Conservation (phyloP, 345 rosid genomes). For the Bruguiera parviflora region DNA sequence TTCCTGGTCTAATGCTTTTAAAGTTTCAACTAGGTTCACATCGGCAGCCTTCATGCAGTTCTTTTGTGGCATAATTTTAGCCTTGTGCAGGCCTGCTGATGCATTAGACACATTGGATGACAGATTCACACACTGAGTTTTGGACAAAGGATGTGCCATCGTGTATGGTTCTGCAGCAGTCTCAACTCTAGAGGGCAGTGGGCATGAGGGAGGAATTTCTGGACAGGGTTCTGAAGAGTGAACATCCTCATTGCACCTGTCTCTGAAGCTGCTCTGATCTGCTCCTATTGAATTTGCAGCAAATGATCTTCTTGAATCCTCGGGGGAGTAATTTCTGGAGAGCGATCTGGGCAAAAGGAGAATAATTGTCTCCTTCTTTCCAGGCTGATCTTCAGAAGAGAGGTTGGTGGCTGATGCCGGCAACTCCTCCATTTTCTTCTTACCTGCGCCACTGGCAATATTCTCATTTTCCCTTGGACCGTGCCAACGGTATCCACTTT, state of each 20-base stretch:
- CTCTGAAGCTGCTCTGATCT: conserved; percentile 28
- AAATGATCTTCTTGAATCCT: conserved; percentile 21
- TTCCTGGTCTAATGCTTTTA: conserved; percentile 42
- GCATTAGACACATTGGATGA: conserved; percentile 28
- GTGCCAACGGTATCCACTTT: conserved; percentile 25
- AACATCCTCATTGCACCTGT: conserved; percentile 23
- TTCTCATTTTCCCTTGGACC: conserved; percentile 27
- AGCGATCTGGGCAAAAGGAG: conserved; percentile 45
- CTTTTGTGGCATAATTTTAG: conserved; percentile 14
- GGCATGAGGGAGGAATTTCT: conserved; percentile 48
- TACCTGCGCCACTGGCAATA: conserved; percentile 22
- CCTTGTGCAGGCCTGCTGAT: conserved; percentile 11
- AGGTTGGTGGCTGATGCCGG: conserved; percentile 25
- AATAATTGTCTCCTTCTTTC: conserved; percentile 38
- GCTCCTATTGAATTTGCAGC: conserved; percentile 30
- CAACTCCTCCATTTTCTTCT: conserved; percentile 27
- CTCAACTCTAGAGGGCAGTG: conserved; percentile 41
- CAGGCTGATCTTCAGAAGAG: conserved; percentile 26
- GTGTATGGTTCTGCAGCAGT: conserved; percentile 25
- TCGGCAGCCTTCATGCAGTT: conserved; percentile 15
- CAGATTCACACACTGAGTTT: conserved; percentile 21
- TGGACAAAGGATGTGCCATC: conserved; percentile 14
- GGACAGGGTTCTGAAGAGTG: conserved; percentile 28
- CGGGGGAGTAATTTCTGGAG: conserved; percentile 19
- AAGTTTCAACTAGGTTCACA: conserved; percentile 32